phyloP scores from a whole-genome alignment of 768 basidiomycete species.

The Kwoniella bestiolae region DNA sequence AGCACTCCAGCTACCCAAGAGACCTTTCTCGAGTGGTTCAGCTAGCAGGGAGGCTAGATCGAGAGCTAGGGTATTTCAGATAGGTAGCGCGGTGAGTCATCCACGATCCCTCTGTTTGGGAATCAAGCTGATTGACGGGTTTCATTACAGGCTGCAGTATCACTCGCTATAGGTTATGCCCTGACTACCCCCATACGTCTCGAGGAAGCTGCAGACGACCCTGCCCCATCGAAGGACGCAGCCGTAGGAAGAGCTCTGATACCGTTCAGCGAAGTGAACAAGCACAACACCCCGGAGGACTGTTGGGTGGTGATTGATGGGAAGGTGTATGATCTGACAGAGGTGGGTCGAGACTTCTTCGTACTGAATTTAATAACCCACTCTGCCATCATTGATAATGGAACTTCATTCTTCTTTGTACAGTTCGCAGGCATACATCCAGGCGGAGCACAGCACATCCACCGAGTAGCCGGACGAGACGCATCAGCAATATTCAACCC shows the following conservation, averaged over 20 bases:
- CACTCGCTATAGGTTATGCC: constrained; percentile 21
- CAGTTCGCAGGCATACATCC: constrained; percentile 56
- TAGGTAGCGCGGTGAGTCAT: constrained; percentile 13
- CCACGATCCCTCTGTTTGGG: background rate
- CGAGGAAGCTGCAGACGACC: constrained; percentile 39
- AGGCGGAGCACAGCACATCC: constrained; percentile 50
- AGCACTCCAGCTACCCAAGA: background rate
- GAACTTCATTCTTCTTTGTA: too few species aligned
- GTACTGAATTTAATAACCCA: background rate
- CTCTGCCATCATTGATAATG: too few species aligned
- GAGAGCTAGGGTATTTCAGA: constrained; percentile 6
- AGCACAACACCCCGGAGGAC: constrained; percentile 49
- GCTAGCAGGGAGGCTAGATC: background rate
- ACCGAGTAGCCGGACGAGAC: constrained; percentile 52
- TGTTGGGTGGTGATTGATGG: constrained; percentile 56
- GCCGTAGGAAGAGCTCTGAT: constrained; percentile 45
- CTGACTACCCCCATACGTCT: constrained; percentile 11
- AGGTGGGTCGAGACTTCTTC: constrained; percentile 29
- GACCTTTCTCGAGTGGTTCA: constrained; percentile 1
- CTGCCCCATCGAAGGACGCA: constrained; percentile 30
- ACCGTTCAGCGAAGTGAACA: constrained; percentile 52
- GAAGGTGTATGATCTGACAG: constrained; percentile 55
- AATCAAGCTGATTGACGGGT: background rate
- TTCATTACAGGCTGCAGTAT: constrained; percentile 11
- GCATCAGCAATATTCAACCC: constrained; percentile 51